Evolutionary conservation across 1,284 basidiomycete genomes (phyloP).

Genomic region (Ganoderma multipileum): DNA sequence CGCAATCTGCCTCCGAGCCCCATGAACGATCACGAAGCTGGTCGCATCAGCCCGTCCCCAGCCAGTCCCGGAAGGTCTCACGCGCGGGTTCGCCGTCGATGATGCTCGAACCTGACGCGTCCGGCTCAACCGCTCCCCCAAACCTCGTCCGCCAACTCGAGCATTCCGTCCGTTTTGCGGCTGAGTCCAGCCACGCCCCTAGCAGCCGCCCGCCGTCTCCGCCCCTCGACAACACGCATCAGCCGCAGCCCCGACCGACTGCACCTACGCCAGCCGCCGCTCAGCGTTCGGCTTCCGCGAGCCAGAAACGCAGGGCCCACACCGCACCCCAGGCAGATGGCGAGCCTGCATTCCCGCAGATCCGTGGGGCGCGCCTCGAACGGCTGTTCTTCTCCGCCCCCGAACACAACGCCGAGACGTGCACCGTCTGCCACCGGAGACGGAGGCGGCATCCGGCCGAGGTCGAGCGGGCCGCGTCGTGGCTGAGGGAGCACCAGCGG

Average conservation of each 20-base stretch:
- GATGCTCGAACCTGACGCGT: constrained; percentile 16
- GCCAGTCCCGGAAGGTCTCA: constrained; percentile 12
- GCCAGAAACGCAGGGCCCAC: constrained; percentile 21
- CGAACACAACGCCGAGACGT: constrained; percentile 72
- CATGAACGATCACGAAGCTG: constrained; percentile 24
- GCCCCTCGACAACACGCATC: constrained; percentile 8
- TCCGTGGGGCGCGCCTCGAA: constrained; percentile 78
- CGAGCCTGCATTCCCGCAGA: constrained; percentile 78
- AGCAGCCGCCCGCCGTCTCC: constrained; percentile 24
- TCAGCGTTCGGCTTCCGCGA: constrained; percentile 5
- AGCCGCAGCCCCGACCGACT: constrained; percentile 16
- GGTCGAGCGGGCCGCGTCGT: constrained; percentile 33
- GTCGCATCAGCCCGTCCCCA: constrained; percentile 16
- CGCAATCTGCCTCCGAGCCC: constrained; percentile 25
- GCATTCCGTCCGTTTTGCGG: constrained; percentile 18
- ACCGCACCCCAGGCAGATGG: constrained; percentile 11
- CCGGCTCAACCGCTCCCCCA: constrained; percentile 6
- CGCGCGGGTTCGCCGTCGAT: constrained; percentile 23
- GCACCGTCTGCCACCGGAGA: constrained; percentile 65
- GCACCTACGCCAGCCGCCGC: constrained; percentile 46
- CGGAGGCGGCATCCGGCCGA: constrained; percentile 30
- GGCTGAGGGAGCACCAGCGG: constrained; percentile 31
- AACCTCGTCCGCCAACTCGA: constrained; percentile 15
- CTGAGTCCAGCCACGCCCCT: constrained; percentile 6
- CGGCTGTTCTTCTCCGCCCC: constrained; percentile 82